These are phyloP conservation scores for Bimuria novae-zelandiae DNA, from an alignment of 2,329 filamentous ascomycete species.

Conservation along the genomic window DNA sequence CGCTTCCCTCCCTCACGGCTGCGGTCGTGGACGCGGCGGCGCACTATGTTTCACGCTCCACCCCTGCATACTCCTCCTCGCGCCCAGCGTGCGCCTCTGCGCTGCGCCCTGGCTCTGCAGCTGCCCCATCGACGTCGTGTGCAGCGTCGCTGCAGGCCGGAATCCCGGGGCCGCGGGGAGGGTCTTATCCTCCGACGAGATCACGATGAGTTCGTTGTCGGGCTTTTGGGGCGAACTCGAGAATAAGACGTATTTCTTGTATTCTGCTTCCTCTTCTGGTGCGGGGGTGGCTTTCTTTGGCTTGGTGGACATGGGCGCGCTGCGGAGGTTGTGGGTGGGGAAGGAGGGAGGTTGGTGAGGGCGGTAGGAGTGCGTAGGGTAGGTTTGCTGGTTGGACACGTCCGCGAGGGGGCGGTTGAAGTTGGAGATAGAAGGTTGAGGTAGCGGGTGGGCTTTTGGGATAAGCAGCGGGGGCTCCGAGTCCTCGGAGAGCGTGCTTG, in stretches of 20 bases:
- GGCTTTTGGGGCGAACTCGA: conserved; percentile 49
- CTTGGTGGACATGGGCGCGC: conserved; percentile 40
- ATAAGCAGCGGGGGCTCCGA: conserved; percentile 10
- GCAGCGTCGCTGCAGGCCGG: conserved; percentile 48
- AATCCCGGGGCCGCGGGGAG: conserved; percentile 22
- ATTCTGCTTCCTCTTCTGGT: conserved; percentile 27
- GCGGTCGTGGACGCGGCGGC: conserved; percentile 35
- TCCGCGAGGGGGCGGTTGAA: conserved; percentile 32
- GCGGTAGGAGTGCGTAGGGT: conserved; percentile 11
- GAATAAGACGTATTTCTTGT: conserved; percentile 54
- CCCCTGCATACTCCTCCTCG: conserved; percentile 55
- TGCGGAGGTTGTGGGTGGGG: conserved; percentile 36
- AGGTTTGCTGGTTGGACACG: conserved; percentile 37
- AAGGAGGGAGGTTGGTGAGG: conserved; percentile 32
- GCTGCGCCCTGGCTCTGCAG: conserved; percentile 29
- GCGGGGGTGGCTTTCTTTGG: conserved; percentile 23
- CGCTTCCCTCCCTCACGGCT: neutral
- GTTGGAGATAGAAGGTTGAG: neutral
- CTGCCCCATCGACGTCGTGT: conserved; percentile 49
- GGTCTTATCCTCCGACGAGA: conserved; percentile 11
- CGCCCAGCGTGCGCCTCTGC: conserved; percentile 55
- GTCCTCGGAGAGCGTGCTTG: conserved; percentile 19
- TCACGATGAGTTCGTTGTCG: conserved; percentile 17
- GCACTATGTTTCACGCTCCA: conserved; percentile 50
- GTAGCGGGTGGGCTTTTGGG: neutral